Conservation (phyloP, 306 rosid genomes). For the Leucaena leucocephala region DNA sequence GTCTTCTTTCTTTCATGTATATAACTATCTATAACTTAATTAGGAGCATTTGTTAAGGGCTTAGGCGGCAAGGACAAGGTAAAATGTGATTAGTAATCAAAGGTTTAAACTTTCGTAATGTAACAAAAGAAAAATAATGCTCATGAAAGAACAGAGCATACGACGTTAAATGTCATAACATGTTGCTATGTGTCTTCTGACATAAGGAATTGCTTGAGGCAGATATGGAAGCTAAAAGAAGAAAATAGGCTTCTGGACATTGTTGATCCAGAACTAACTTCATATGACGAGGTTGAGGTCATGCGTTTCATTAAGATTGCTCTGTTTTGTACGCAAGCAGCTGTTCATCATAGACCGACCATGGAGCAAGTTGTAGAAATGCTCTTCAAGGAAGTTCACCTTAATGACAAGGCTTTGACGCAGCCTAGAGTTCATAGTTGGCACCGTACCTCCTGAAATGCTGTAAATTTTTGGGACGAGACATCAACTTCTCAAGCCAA, state of each 20-base stretch:
- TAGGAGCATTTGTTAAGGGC: background rate
- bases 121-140: background rate
- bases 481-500: constrained; percentile 41
- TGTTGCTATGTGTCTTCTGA: constrained; percentile 10
- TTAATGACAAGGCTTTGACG: constrained; percentile 68
- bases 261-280: constrained; percentile 66
- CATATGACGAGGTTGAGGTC: constrained; percentile 57
- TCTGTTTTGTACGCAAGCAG: constrained; percentile 81
- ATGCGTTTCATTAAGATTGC: constrained; percentile 69
- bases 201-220: constrained; percentile 29
- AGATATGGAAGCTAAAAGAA: constrained; percentile 78
- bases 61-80: background rate
- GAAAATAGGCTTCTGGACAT: constrained; percentile 68
- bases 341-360: constrained; percentile 70
- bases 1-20: background rate
- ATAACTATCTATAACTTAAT: too few relatives aligned
- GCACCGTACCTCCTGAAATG: constrained; percentile 32
- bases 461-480: constrained; percentile 30
- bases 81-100: too few relatives aligned
- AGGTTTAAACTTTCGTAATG: background rate
- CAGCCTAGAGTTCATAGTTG: constrained; percentile 64
- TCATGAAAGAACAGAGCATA: constrained; percentile 11
- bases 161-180: background rate
- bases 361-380: constrained; percentile 85
- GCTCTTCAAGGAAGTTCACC: constrained; percentile 76